A percentile compares a stretch with the other conserved stretches of the same genome.
Evolutionary conservation across 2,329 filamentous ascomycete genomes (phyloP).

Genomic region (Moelleriella libera): DNA sequence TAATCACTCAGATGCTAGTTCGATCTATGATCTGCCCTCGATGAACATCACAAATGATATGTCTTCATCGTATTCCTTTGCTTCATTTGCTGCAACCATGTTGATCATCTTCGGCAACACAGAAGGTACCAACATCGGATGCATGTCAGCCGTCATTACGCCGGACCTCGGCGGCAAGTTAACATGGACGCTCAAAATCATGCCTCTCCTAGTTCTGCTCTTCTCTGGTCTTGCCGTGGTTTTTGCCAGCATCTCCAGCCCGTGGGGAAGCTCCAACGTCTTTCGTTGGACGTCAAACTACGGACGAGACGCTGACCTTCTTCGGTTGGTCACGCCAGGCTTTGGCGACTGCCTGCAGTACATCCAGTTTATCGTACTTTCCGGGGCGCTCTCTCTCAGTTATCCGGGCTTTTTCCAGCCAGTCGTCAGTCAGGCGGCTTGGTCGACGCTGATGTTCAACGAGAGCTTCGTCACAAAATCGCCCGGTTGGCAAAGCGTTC

Average conservation of each 20-base stretch:
- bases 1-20: neutral
- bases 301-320: slow-evolving; percentile 79
- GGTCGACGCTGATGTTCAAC: slow-evolving; percentile 90
- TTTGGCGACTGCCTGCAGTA: slow-evolving; percentile 97
- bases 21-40: slow-evolving; percentile 41
- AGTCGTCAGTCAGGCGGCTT: slow-evolving; percentile 71
- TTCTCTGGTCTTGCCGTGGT: slow-evolving; percentile 72
- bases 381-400: slow-evolving; percentile 70
- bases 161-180: slow-evolving; percentile 59
- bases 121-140: slow-evolving; percentile 52
- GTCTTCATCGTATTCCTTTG: slow-evolving; percentile 71
- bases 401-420: slow-evolving; percentile 96
- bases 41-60: slow-evolving; percentile 65
- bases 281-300: slow-evolving; percentile 99
- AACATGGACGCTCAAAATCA: slow-evolving; percentile 54
- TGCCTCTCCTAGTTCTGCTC: slow-evolving; percentile 66
- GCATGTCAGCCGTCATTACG: slow-evolving; percentile 69
- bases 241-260: slow-evolving; percentile 75
- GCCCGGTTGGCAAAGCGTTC: slow-evolving; percentile 49
- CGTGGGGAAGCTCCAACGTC: slow-evolving; percentile 81
- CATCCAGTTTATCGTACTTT: slow-evolving; percentile 81
- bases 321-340: slow-evolving; percentile 85
- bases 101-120: slow-evolving; percentile 62
- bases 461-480: slow-evolving; percentile 66
- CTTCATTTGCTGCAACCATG: slow-evolving; percentile 64